Evolutionary conservation across 345 rosid genomes (phyloP).

Genomic region (Melastoma malabathricum): DNA sequence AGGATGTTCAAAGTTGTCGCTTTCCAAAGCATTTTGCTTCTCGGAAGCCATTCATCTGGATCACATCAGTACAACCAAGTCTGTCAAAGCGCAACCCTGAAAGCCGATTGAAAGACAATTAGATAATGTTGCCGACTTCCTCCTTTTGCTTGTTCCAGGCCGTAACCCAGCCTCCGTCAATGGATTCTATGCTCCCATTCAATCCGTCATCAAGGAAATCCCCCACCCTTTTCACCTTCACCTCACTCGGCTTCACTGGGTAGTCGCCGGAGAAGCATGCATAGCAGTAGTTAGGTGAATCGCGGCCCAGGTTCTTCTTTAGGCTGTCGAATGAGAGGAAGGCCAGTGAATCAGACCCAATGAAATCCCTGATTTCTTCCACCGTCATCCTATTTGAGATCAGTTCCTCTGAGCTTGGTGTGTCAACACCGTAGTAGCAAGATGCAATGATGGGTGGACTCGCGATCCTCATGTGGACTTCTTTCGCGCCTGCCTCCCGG

Average conservation of each 20-base stretch:
- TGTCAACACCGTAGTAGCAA: constrained; percentile 94
- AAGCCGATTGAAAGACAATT: too few species aligned
- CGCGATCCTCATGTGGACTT: constrained; percentile 94
- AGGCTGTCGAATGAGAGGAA: constrained; percentile 55
- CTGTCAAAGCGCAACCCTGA: too few species aligned
- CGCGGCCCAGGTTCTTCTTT: constrained; percentile 38
- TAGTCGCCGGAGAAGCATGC: constrained; percentile 89
- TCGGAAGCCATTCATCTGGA: too few species aligned
- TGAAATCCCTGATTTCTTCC: constrained; percentile 60
- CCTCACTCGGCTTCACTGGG: constrained; percentile 65
- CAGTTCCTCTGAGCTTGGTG: constrained; percentile 80
- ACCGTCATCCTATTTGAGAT: constrained; percentile 81
- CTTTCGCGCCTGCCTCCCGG: constrained; percentile 87
- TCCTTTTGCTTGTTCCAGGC: constrained; percentile 13
- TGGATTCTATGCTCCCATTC: constrained; percentile 47
- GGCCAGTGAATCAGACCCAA: constrained; percentile 80
- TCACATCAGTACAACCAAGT: too few species aligned
- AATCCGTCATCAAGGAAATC: constrained; percentile 84
- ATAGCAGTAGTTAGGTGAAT: constrained; percentile 52
- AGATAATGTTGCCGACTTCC: not conserved
- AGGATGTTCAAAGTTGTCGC: too few species aligned
- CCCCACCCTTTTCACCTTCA: constrained; percentile 72
- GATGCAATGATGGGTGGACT: constrained; percentile 82
- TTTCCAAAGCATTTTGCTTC: too few species aligned
- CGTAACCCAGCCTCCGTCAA: constrained; percentile 75